Evolutionary conservation across 257 asterid species (phyloP).

Genomic region (Fraxinus americana): DNA sequence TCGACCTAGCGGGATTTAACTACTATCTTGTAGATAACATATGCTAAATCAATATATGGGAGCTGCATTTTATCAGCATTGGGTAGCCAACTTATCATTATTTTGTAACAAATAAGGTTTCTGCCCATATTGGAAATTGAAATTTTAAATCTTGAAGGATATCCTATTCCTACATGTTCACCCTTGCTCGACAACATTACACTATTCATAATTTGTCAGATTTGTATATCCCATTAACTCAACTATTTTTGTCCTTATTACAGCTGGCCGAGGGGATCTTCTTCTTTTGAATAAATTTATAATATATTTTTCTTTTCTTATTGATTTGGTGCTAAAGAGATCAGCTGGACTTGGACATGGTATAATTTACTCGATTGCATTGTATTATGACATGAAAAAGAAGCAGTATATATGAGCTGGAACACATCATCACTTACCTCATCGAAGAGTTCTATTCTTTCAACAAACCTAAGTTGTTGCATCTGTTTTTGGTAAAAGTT

Average conservation of each 20-base stretch:
- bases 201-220: background rate
- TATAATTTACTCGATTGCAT: background rate
- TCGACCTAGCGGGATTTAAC: no score
- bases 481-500: background rate
- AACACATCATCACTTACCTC: background rate
- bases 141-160: no score
- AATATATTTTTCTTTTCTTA: background rate
- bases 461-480: no score
- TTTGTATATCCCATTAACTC: background rate
- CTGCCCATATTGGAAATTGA: no score
- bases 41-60: no score
- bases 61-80: no score
- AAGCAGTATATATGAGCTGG: background rate
- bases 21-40: no score
- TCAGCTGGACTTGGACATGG: background rate
- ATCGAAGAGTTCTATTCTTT: background rate
- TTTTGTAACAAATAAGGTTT: no score
- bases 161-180: no score
- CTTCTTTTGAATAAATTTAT: background rate
- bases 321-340: background rate
- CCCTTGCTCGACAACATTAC: no score
- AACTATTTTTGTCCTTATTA: background rate
- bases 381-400: background rate
- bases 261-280: constrained; percentile 1
- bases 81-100: no score